Base-by-base conservation (phyloP, 2,329 filamentous ascomycete genomes). In the Phaeosphaeria sp. region DNA sequence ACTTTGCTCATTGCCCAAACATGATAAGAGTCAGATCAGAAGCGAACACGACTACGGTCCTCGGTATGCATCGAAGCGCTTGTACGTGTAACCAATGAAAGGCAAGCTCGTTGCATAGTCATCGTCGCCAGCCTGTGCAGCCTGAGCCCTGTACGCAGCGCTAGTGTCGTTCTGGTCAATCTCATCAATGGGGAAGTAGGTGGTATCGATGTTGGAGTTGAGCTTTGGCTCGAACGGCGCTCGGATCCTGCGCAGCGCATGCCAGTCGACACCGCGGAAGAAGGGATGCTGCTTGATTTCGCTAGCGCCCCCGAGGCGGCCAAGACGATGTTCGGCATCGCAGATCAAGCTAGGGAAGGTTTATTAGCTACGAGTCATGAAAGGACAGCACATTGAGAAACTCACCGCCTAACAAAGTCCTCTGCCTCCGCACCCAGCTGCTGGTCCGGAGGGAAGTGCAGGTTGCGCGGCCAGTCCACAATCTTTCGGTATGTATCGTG, bases 401-500 rank as follows among this genome's bases (percentile, higher is more conserved):
- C 86, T 77, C 83, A 96, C 93, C 90, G 92, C 83, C 93, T 85
- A 69, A 98, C 96, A 74, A 98, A 85, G 72, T 94, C 90, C 80
- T 98, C 94, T 0, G 95, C 93, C 73, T 97, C 93, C 1, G 86
- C 85, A 43, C 92, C 92, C 33, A 99, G 84, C 60, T 92, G 90
- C 71, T 97, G 91, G 77, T 99, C 95, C 59, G 96, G 93, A 0
- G 95, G 95, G 83, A 99, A 98, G 79, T 97, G 97, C 48, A 99
- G 82, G 58, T 94, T 93, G 73, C 96, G 90, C 55, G 92, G 89
- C 95, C 95, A 99, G 81, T 97, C 97, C 71, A 99, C 93, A 77
- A 99, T 99, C 85, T 99, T 99, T 67, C 94, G 90, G 81, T 99
- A 99, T 1, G 95, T 98, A 78, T 98, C 95, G 74, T 96, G 94